Conservation (phyloP, 2,329 filamentous ascomycete species). For the Colletotrichum musae region DNA sequence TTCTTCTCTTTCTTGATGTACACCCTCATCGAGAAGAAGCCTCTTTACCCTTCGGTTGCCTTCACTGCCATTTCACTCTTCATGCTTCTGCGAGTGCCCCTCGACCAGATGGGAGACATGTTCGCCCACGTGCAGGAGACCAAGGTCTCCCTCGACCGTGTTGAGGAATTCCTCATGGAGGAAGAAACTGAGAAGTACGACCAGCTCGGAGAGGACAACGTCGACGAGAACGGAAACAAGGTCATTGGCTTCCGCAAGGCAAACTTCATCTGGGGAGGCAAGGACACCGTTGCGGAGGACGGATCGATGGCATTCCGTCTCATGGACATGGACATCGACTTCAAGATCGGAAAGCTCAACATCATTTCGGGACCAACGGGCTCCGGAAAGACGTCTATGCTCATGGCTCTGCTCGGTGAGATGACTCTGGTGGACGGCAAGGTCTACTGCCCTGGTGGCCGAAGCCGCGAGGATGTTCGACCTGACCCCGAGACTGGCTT, state of each 20-base stretch:
- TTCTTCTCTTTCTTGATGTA: constrained; percentile 97
- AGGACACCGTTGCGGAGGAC: constrained; percentile 72
- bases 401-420: constrained; percentile 96
- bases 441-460: constrained; percentile 88
- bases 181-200: constrained; percentile 97
- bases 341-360: constrained; percentile 88
- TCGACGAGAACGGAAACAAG: constrained; percentile 77
- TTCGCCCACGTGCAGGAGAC: constrained; percentile 98
- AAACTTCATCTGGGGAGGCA: constrained; percentile 90
- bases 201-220: constrained; percentile 81
- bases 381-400: constrained; percentile 93
- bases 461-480: constrained; percentile 86
- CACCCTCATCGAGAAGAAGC: constrained; percentile 90
- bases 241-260: constrained; percentile 88
- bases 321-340: constrained; percentile 86
- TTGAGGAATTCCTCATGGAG: constrained; percentile 93
- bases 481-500: constrained; percentile 87
- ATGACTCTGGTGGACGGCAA: constrained; percentile 89
- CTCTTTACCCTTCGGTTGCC: constrained; percentile 90
- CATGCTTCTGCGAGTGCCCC: constrained; percentile 89
- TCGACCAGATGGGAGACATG: constrained; percentile 98
- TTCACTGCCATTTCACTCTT: constrained; percentile 98
- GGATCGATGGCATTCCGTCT: constrained; percentile 84
- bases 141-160: constrained; percentile 95
- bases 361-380: constrained; percentile 94